Percentiles rank a stretch among this genome's conserved stretches.
phyloP scores from a whole-genome alignment of 257 asterid species.

The Pogostemon cablin region DNA sequence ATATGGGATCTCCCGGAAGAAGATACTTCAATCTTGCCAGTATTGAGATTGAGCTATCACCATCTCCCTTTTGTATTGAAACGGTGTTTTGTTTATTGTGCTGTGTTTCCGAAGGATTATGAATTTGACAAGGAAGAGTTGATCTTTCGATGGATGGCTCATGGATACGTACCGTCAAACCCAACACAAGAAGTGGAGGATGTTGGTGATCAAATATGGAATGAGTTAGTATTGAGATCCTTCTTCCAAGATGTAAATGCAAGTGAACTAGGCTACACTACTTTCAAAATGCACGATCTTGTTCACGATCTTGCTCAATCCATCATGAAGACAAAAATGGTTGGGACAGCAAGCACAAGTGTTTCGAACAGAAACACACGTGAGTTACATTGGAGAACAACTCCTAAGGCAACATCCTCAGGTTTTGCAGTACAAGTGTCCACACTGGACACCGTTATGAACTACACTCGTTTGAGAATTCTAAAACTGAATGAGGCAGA shows the following conservation, averaged over 20 bases:
- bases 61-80: too few species aligned
- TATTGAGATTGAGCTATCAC: too few species aligned
- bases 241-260: not conserved
- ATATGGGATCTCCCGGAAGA: too few species aligned
- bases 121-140: too few species aligned
- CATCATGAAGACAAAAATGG: not conserved
- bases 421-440: not conserved
- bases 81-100: too few species aligned
- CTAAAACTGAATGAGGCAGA: not conserved
- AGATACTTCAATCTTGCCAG: too few species aligned
- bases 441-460: not conserved
- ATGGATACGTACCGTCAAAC: not conserved
- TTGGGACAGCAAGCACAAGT: not conserved
- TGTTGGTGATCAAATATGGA: not conserved
- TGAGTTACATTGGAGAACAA: not conserved
- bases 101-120: too few species aligned
- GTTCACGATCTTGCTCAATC: not conserved
- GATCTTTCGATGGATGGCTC: not conserved
- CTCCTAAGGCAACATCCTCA: not conserved
- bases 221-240: not conserved
- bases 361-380: not conserved
- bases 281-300: too few species aligned
- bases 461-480: constrained; percentile 9
- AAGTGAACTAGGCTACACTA: too few species aligned
- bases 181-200: not conserved